Evolutionary conservation across 768 basidiomycete species (phyloP), one percentile per base, ranked within the genome.

Genomic region (Kwoniella botswanensis): DNA sequence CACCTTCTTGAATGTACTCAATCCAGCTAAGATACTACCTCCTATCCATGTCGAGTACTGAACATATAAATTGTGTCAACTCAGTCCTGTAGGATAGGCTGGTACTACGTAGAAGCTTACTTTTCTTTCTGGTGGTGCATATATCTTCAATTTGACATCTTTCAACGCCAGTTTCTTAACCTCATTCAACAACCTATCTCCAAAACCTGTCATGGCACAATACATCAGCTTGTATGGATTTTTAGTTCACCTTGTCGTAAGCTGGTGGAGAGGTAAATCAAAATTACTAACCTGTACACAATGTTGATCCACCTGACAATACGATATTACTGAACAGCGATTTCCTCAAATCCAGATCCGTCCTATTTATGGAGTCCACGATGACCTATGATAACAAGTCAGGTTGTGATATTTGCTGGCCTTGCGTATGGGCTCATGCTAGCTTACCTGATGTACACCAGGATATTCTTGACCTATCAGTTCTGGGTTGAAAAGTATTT

Each of bases 81-180:
- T 70, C 22, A 15, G n/a, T n/a, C 35, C 53, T 21, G 7, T 46
- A 13, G 2, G 22, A 13, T n/a, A 4, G 18, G 2, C 18, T 26
- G 3, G 13, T 11, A 54, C 13, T 2, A 4, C 26, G 26, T 46
- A 12, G 13, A 17, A 61, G 65, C 79, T 65, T 26, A 84, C 84
- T 84, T 98, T 99, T 76, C 97, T 90, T 85, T 99, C 97, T n/a
- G 97, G 97, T 21, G 97, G 97, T 29, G 97, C 97, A 77, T 93
- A 96, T 78, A 99, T 99, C 86, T 96, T 97, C 85, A 99, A 94
- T 87, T 98, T 99, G 79, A 96, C 89, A 76, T 98, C 96, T 67
- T 83, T 82, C 74, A 98, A 84, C 29, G 95, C 93, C 58, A 97
- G 86, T 85, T 93, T 95, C 87, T 98, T 98, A 63, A 97, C 93